Base-by-base conservation (phyloP, 1,139 yeast genomes). In the Taiozyma sp. region DNA sequence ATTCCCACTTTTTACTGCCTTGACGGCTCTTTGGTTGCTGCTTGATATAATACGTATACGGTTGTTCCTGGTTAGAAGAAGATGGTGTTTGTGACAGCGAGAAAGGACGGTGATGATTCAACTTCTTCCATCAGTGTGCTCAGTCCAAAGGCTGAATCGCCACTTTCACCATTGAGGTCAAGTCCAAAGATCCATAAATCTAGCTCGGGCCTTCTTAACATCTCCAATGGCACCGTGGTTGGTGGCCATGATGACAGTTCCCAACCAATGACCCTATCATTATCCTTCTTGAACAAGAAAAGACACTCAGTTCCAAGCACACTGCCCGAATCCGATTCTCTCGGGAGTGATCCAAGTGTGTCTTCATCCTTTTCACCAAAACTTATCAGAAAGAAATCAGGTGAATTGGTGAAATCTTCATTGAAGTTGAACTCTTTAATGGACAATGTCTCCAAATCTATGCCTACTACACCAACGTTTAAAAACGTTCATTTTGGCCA, bases 401-500 rank as follows among this genome's bases (percentile, higher is more conserved):
- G 96, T 27, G 96, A 89, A 64, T 72, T 87, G 42, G 87, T 89
- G 47, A 87, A 87, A 63, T 81, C 92, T 4, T 83, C 89, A 27
- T 73, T 89, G 50, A 87, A 84, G 63, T 65, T 73, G 51, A 78
- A 72, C 53, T 70, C 70, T 44, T 69, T 80, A 44, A 70, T 70
- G 44, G 38, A 45, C 14, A 67, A 67, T 24, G 70, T 88, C 51
- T 76, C 82, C 36, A 75, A 76, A 58, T 83, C 91, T 13, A 76
- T 87, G 71, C 96, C 96, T 3, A 72, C 86, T 1, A 84, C 95
- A 4, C 87, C 88, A 1, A 80, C 87, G 22, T 75, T 76, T 55
- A 89, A 89, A 63, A 83, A 77, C 58, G 96, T 89, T 28, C 93
- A 89, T 67, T 89, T 89, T 68, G 95, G 92, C 44, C 72, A 76